phyloP scores from a whole-genome alignment of 2,329 filamentous ascomycete genomes.

The Furcasterigmium furcatum region DNA sequence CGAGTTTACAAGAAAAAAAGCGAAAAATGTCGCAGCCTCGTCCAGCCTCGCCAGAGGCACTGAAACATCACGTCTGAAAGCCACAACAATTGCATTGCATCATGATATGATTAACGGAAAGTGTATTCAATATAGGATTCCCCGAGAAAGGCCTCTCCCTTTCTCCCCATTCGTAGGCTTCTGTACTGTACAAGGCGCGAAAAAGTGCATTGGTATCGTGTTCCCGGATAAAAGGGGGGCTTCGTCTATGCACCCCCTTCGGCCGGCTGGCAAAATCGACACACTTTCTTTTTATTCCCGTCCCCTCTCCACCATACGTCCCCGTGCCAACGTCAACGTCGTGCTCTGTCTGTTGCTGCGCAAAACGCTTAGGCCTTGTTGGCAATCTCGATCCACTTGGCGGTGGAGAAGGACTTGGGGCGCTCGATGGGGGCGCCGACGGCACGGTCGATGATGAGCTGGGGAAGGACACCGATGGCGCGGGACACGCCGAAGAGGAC shows the following conservation, averaged over 20 bases:
- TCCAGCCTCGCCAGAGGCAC: background rate
- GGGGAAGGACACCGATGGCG: conserved; percentile 95
- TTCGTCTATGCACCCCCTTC: conserved; percentile 10
- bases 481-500: conserved; percentile 98
- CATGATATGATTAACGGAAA: background rate
- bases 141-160: conserved; percentile 12
- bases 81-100: no score
- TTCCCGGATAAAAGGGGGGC: background rate
- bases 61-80: no score
- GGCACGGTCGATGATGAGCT: conserved; percentile 99
- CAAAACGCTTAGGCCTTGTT: conserved; percentile 74
- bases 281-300: conserved; percentile 6
- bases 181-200: conserved; percentile 14
- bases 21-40: conserved; percentile 1
- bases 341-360: conserved; percentile 10
- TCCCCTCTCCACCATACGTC: background rate
- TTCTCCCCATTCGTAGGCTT: conserved; percentile 9
- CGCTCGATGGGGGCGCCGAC: conserved; percentile 96
- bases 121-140: conserved; percentile 10
- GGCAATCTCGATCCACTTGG: conserved; percentile 91
- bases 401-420: conserved; percentile 98
- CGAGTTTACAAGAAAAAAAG: no score
- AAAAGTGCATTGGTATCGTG: conserved; percentile 15
- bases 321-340: background rate
- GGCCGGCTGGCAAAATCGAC: conserved; percentile 11